A percentile compares a stretch with the other conserved stretches of the same genome.
Conservation (phyloP, 2,329 filamentous ascomycete species). For the Botrytis hyacinthi region DNA sequence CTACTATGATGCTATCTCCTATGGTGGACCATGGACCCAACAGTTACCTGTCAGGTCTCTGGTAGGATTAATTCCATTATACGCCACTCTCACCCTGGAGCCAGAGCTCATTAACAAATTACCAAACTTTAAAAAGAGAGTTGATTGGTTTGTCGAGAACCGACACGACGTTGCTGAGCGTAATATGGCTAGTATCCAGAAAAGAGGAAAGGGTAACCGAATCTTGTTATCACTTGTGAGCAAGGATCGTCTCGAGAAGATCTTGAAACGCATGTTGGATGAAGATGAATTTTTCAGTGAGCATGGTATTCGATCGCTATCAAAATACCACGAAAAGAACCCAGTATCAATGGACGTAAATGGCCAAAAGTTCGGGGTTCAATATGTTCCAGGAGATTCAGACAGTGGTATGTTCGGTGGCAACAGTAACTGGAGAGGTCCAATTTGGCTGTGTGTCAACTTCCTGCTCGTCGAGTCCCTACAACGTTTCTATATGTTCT, state of each 20-base stretch:
- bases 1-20: slow-evolving; percentile 98
- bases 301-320: slow-evolving; percentile 87
- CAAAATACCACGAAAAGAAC: slow-evolving; percentile 84
- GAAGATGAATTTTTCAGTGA: slow-evolving; percentile 90
- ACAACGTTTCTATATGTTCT: slow-evolving; percentile 96
- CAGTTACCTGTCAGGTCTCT: slow-evolving; percentile 89
- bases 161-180: slow-evolving; percentile 82
- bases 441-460: slow-evolving; percentile 95
- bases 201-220: slow-evolving; percentile 85
- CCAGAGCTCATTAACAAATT: slow-evolving; percentile 90
- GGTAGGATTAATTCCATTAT: slow-evolving; percentile 90
- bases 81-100: slow-evolving; percentile 87
- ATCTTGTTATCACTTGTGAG: slow-evolving; percentile 87
- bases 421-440: slow-evolving; percentile 97
- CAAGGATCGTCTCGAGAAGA: slow-evolving; percentile 86
- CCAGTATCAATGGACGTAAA: slow-evolving; percentile 97
- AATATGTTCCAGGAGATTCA: slow-evolving; percentile 92
- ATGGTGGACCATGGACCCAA: slow-evolving; percentile 89
- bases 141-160: slow-evolving; percentile 94
- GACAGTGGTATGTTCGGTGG: slow-evolving; percentile 93
- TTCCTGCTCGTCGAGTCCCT: slow-evolving; percentile 91
- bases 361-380: slow-evolving; percentile 81
- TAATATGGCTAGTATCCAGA: slow-evolving; percentile 91
- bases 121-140: slow-evolving; percentile 85
- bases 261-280: slow-evolving; percentile 87